These are phyloP conservation scores for Hymenoscyphus fraxineus DNA, from an alignment of 2,329 filamentous ascomycete species.

Conservation along the genomic window DNA sequence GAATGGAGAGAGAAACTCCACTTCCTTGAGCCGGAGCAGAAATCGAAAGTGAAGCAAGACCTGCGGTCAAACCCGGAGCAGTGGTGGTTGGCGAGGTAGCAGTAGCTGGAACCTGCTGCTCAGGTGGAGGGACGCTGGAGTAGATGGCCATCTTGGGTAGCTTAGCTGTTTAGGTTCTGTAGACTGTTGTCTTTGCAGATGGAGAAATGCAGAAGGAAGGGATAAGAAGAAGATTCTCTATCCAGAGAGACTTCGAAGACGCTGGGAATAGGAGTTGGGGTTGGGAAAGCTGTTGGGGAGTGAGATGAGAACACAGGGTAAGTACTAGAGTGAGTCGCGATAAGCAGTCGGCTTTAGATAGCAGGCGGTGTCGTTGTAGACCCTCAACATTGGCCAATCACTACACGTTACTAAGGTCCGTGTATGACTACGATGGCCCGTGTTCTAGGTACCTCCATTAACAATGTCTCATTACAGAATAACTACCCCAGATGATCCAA, in stretches of 20 bases:
- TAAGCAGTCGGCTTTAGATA: conserved; percentile 14
- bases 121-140: conserved; percentile 49
- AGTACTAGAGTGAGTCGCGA: conserved; percentile 10
- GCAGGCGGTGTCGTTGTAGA: conserved; percentile 12
- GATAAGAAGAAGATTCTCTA: not conserved
- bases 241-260: not conserved
- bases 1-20: conserved; percentile 66
- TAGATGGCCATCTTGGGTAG: conserved; percentile 48
- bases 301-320: not conserved
- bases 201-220: not conserved
- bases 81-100: conserved; percentile 27
- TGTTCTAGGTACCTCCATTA: conserved; percentile 6
- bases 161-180: not conserved
- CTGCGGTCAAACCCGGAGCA: conserved; percentile 53
- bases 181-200: not conserved
- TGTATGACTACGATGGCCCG: conserved; percentile 13
- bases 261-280: conserved; percentile 5
- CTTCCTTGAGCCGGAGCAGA: conserved; percentile 56
- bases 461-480: conserved; percentile 3
- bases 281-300: conserved; percentile 1
- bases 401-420: not conserved
- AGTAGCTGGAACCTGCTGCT: conserved; percentile 28
- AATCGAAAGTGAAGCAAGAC: conserved; percentile 51
- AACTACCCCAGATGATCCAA: not conserved
- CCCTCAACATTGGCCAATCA: conserved; percentile 16